Base-by-base conservation (phyloP, 352 stramenopile genomes). In the Elongisporangium undulatum region DNA sequence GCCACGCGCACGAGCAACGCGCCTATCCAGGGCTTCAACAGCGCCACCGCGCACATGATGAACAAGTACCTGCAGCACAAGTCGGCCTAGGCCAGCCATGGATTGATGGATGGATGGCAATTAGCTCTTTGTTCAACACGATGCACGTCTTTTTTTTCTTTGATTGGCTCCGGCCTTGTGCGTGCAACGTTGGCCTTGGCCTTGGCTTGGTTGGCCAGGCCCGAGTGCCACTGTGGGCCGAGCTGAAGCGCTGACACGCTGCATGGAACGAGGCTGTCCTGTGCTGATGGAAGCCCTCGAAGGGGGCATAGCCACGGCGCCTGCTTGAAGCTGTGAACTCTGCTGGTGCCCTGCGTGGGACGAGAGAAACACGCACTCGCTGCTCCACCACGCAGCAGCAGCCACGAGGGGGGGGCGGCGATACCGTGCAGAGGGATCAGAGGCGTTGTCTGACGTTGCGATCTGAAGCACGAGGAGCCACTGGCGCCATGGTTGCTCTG, bases 21-120 rank as follows among this genome's bases (percentile, higher is more conserved):
- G 17, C 72, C 79, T 3, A 85, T 98, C 53, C 74, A 96, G 72
- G 95, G 94, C 53, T 99, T 98, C 75, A 99, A 99, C 74, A 90
- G 83, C 64, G 97, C 90, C 49, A 98, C 95, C 1, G 85, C 87
- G 20, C 75, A 71, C 56, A 78, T 99, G 58, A 74, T 99, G n/a
- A 88, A 94, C 67, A 91, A 87, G 45, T 99, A 98, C 74, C 67
- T 98, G 26, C 66, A 59, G n/a, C 68, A 94, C 79, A 87, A 89
- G 75, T 73, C 71, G 62, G 71, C 72, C 19, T 87, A 82, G 68
- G 51, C 45, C 4, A 15, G 29, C 20, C 19, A n/a, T n/a, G n/a
- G n/a, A n/a, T n/a, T n/a, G n/a, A n/a, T n/a, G n/a, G n/a, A n/a
- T n/a, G n/a, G n/a, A n/a, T n/a, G n/a, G n/a, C n/a, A n/a, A n/a